A percentile compares a stretch with the other conserved stretches of the same genome.
Evolutionary conservation across 2,329 filamentous ascomycete species (phyloP).

Genomic region (Trichoderma asperellum): DNA sequence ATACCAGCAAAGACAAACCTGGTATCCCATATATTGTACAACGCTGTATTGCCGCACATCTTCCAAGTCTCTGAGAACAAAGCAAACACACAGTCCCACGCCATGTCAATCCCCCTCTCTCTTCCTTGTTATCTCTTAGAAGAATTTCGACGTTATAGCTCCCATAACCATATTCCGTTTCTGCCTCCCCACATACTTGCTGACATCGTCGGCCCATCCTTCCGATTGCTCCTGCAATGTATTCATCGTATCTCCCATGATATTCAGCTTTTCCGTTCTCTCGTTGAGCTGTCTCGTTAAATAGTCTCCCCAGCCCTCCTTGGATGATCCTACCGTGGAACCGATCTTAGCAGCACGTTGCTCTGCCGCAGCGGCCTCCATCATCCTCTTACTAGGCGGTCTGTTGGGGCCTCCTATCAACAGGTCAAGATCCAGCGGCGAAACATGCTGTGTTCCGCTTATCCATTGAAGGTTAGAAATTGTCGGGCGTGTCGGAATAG

Average conservation of each 20-base stretch:
- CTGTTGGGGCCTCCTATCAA: slow-evolving; percentile 88
- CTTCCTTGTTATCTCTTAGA: neutral
- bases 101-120: neutral
- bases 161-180: slow-evolving; percentile 74
- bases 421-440: slow-evolving; percentile 83
- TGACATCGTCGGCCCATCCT: slow-evolving; percentile 85
- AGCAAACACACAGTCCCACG: neutral
- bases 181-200: slow-evolving; percentile 83
- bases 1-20: neutral
- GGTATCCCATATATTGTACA: neutral
- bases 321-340: slow-evolving; percentile 38
- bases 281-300: slow-evolving; percentile 87
- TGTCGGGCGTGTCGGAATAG: slow-evolving; percentile 79
- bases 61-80: neutral
- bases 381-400: slow-evolving; percentile 85
- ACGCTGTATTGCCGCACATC: neutral
- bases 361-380: slow-evolving; percentile 77
- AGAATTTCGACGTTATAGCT: slow-evolving; percentile 11
- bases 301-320: slow-evolving; percentile 76
- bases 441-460: slow-evolving; percentile 88
- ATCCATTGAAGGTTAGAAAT: slow-evolving; percentile 98
- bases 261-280: slow-evolving; percentile 81
- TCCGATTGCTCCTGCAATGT: slow-evolving; percentile 78
- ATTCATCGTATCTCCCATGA: slow-evolving; percentile 85
- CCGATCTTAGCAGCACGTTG: slow-evolving; percentile 60